Conservation (phyloP, 352 stramenopile species). For the Pythium rhizo-oryzae region DNA sequence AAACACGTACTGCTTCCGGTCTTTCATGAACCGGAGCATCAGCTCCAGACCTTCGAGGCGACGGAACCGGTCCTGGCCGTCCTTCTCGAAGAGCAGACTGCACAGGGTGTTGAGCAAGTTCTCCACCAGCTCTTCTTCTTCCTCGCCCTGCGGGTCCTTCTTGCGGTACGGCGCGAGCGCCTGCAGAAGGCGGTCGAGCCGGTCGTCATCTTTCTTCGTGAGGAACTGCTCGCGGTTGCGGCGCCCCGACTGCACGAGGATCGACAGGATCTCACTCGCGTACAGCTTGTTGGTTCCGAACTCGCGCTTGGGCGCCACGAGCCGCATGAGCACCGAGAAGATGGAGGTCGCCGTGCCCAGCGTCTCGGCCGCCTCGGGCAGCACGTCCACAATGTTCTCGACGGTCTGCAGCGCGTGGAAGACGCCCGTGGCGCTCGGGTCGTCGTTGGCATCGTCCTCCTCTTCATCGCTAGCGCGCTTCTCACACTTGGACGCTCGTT, state of each 20-base stretch:
- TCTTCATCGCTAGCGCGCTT: not conserved
- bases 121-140: slow-evolving; percentile 90
- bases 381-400: slow-evolving; percentile 56
- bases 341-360: slow-evolving; percentile 24
- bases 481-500: slow-evolving; percentile 16
- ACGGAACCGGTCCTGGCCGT: slow-evolving; percentile 39
- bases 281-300: slow-evolving; percentile 64
- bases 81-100: slow-evolving; percentile 55
- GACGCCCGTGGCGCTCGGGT: slow-evolving; percentile 56
- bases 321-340: slow-evolving; percentile 27
- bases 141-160: slow-evolving; percentile 45
- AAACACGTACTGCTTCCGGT: slow-evolving; percentile 77
- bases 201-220: slow-evolving; percentile 37
- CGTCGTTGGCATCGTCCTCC: slow-evolving; percentile 21
- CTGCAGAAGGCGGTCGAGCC: slow-evolving; percentile 86
- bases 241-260: slow-evolving; percentile 55
- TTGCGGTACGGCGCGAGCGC: slow-evolving; percentile 78
- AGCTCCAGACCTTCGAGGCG: slow-evolving; percentile 89
- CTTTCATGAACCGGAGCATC: slow-evolving; percentile 90
- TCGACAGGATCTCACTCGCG: slow-evolving; percentile 61
- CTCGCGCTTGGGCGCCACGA: slow-evolving; percentile 27
- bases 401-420: slow-evolving; percentile 62
- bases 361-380: slow-evolving; percentile 24
- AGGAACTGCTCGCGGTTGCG: slow-evolving; percentile 35
- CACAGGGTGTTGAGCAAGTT: slow-evolving; percentile 85